Conservation (phyloP, 2,329 filamentous ascomycete species). For the Cytospora mali region DNA sequence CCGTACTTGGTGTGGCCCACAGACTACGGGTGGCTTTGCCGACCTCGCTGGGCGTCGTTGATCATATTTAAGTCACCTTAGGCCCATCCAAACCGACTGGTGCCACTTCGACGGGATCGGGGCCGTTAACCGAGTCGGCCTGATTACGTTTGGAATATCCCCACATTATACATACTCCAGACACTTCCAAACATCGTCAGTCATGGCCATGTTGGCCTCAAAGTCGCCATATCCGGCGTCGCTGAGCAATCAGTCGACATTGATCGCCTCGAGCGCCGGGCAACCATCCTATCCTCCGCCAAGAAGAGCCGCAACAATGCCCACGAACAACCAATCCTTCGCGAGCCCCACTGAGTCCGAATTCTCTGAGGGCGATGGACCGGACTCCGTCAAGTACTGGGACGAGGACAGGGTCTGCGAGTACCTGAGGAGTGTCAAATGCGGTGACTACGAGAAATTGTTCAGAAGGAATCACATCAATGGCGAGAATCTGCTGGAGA, state of each 20-base stretch:
- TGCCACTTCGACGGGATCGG: conserved; percentile 2
- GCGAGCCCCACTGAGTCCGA: conserved; percentile 89
- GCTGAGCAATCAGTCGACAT: conserved; percentile 48
- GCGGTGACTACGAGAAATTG: conserved; percentile 87
- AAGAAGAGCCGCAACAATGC: conserved; percentile 54
- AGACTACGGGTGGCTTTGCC: conserved; percentile 9
- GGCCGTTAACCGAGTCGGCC: conserved; percentile 5
- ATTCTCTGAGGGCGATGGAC: conserved; percentile 80
- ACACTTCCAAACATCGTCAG: conserved; percentile 18
- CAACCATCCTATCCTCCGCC: conserved; percentile 54
- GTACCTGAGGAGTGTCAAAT: conserved; percentile 89
- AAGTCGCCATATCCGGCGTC: conserved; percentile 70
- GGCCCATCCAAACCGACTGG: conserved; percentile 4
- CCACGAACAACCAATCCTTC: conserved; percentile 59
- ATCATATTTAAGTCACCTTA: neutral
- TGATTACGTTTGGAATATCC: neutral
- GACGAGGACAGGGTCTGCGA: conserved; percentile 89
- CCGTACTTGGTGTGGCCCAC: conserved; percentile 17
- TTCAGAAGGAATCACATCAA: conserved; percentile 96
- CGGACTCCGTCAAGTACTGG: conserved; percentile 81
- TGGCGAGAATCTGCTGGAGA: conserved; percentile 92
- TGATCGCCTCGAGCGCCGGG: conserved; percentile 48
- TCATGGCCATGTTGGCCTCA: conserved; percentile 78
- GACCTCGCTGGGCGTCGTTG: neutral
- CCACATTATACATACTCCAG: neutral